Conservation (phyloP, 805 yeast genomes). For the Metschnikowia reukaufii region DNA sequence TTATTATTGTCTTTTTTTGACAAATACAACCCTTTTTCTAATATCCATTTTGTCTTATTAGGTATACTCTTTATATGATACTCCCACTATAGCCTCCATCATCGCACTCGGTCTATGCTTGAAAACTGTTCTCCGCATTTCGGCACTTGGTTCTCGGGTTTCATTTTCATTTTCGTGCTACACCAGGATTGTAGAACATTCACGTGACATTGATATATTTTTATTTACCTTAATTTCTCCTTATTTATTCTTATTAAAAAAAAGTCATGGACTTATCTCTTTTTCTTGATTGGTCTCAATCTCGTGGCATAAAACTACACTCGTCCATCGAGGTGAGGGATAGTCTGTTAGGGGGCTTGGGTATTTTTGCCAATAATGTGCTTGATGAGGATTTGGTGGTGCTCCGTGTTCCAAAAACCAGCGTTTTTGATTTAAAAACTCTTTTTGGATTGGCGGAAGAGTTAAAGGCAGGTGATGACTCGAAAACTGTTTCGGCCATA, state of each 20-base stretch:
- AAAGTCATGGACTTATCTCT: not conserved
- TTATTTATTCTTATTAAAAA: not conserved
- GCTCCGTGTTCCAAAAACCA: slow-evolving; percentile 13
- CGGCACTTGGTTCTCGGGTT: no score
- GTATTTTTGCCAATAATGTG: slow-evolving; percentile 8
- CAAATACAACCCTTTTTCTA: no score
- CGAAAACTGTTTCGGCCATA: slow-evolving; percentile 3
- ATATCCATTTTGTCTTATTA: no score
- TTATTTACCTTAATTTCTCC: not conserved
- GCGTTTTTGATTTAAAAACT: slow-evolving; percentile 11
- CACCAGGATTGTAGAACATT: not conserved
- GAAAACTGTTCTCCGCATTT: not conserved
- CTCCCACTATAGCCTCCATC: no score
- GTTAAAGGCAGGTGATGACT: slow-evolving; percentile 7
- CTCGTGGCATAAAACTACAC: slow-evolving; percentile 7
- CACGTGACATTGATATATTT: not conserved
- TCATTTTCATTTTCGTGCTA: no score
- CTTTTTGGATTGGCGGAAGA: slow-evolving; percentile 7
- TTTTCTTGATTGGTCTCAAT: slow-evolving; percentile 9
- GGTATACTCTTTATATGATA: no score
- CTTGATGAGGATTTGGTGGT: slow-evolving; percentile 10
- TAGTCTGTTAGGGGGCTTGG: slow-evolving; percentile 18
- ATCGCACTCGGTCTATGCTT: no score
- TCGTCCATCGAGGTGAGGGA: slow-evolving; percentile 4
- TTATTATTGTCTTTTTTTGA: no score